Percentiles rank a stretch among this genome's conserved stretches.
These are phyloP conservation scores for Verticillium tricorpus DNA, from an alignment of 2,329 filamentous ascomycete species.

Conservation along the genomic window DNA sequence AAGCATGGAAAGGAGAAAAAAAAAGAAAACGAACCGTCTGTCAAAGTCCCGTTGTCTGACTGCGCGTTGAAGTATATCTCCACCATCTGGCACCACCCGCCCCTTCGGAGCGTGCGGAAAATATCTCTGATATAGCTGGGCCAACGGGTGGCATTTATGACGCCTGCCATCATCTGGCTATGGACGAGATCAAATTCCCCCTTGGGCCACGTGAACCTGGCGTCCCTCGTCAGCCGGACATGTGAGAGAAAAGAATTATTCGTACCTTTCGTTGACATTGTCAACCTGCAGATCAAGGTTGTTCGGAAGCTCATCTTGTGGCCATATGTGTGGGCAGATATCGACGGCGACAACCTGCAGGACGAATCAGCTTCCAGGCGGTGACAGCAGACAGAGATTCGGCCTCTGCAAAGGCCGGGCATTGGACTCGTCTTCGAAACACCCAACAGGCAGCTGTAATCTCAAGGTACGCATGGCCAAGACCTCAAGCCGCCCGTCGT, in stretches of 20 bases:
- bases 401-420: neutral
- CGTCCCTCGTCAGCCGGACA: neutral
- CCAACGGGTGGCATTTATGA: constrained; percentile 72
- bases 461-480: too few relatives aligned
- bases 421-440: neutral
- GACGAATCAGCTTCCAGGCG: constrained; percentile 7
- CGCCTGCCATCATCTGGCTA: constrained; percentile 67
- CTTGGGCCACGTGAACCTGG: constrained; percentile 60
- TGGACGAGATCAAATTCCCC: constrained; percentile 81
- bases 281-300: constrained; percentile 71
- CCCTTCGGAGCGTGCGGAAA: constrained; percentile 63
- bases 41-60: constrained; percentile 77
- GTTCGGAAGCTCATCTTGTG: constrained; percentile 52
- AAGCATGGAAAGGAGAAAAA: neutral
- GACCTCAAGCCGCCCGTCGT: neutral
- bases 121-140: constrained; percentile 71
- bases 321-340: constrained; percentile 65
- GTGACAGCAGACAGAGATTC: neutral
- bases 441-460: neutral
- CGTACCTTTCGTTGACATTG: constrained; percentile 61
- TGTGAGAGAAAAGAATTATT: constrained; percentile 3
- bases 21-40: constrained; percentile 38
- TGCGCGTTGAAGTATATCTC: constrained; percentile 84
- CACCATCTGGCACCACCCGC: constrained; percentile 85
- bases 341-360: constrained; percentile 67